A percentile compares a stretch with the other conserved stretches of the same genome.
Conservation (phyloP, 345 rosid species). For the Aurinia saxatilis region DNA sequence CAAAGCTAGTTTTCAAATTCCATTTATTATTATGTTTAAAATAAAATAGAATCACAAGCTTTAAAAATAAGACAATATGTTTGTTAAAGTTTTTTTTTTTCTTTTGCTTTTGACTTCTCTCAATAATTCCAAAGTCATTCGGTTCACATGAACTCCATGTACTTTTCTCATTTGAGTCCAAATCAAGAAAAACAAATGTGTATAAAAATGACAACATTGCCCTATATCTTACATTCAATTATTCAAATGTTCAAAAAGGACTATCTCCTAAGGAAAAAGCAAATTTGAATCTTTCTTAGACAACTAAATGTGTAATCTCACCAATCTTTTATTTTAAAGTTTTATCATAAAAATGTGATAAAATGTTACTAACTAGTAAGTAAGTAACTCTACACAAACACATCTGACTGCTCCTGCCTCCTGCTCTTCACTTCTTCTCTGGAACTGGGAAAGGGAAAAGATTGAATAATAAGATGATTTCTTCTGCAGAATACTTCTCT, state of each 20-base stretch:
- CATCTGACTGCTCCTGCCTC: background rate
- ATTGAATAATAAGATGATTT: background rate
- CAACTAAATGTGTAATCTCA: background rate
- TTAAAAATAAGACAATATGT: background rate
- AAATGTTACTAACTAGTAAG: background rate
- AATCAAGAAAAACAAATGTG: slow-evolving; percentile 10
- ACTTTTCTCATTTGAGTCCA: slow-evolving; percentile 12
- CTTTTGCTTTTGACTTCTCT: background rate
- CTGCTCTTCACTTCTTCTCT: background rate
- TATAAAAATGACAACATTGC: slow-evolving; percentile 20
- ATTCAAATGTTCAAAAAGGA: slow-evolving; percentile 6
- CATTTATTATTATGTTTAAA: background rate
- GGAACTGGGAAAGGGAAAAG: background rate
- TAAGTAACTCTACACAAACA: background rate
- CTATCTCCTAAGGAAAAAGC: background rate
- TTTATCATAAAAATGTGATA: background rate
- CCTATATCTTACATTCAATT: slow-evolving; percentile 15
- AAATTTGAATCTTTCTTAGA: slow-evolving; percentile 4
- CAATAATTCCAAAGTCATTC: background rate
- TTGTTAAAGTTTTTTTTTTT: background rate
- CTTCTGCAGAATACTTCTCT: slow-evolving; percentile 2
- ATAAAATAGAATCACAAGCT: background rate
- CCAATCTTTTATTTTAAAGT: slow-evolving; percentile 1
- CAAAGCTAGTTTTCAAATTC: background rate
- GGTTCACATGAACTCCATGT: slow-evolving; percentile 9